Evolutionary conservation across 2,329 filamentous ascomycete genomes (phyloP).

Genomic region (Mycosphaerella sp.): DNA sequence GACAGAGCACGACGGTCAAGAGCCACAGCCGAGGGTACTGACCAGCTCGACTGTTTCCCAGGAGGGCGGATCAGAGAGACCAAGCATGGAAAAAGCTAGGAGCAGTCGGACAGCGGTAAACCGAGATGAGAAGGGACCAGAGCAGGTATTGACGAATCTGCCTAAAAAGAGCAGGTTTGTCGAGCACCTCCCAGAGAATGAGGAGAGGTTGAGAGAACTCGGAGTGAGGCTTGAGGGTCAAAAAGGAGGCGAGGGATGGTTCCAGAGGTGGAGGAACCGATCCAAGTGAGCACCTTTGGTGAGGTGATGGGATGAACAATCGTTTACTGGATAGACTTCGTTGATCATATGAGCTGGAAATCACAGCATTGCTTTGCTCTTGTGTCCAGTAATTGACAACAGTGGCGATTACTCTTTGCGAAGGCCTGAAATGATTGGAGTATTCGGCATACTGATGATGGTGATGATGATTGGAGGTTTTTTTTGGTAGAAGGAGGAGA

Average conservation of each 20-base stretch:
- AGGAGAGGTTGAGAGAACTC: constrained; percentile 4
- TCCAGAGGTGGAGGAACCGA: constrained; percentile 1
- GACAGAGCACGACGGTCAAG: no score
- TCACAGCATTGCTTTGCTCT: no score
- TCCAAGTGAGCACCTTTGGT: not conserved
- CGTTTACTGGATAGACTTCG: no score
- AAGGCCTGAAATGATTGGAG: not conserved
- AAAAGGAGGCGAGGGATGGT: constrained; percentile 1
- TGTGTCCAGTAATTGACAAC: no score
- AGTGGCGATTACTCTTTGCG: no score
- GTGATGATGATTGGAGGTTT: not conserved
- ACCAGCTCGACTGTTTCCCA: no score
- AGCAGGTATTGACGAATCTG: not conserved
- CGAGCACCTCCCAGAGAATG: constrained; percentile 13
- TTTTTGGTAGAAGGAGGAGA: not conserved
- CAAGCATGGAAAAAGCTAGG: not conserved
- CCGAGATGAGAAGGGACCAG: not conserved
- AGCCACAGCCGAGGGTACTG: no score
- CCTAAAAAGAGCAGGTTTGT: constrained; percentile 4
- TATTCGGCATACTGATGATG: not conserved
- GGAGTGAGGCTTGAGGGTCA: constrained; percentile 1
- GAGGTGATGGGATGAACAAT: not conserved
- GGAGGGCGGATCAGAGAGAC: no score
- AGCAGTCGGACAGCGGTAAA: not conserved
- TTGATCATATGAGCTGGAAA: no score